Conservation (phyloP, 2,329 filamentous ascomycete species). For the Exophiala dermatitidis region DNA sequence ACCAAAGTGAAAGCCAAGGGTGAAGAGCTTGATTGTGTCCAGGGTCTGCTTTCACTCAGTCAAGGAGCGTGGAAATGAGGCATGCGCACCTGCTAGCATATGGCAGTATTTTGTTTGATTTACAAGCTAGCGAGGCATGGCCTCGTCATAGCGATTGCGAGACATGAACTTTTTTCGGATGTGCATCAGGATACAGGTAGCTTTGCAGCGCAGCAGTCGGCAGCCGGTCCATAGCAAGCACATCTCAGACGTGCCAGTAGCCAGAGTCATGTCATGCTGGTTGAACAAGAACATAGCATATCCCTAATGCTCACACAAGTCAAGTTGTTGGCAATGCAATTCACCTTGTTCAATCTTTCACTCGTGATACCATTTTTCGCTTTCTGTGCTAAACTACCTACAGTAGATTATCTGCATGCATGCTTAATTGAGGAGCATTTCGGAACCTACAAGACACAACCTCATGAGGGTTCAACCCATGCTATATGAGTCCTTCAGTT, state of each 20-base stretch:
- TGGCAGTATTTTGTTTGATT: constrained; percentile 1
- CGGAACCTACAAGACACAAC: too few species aligned
- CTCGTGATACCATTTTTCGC: too few species aligned
- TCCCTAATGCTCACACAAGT: neutral
- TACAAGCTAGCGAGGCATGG: neutral
- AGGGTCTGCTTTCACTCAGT: constrained; percentile 78
- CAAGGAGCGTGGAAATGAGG: constrained; percentile 79
- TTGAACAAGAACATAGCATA: neutral
- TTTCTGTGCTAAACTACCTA: too few species aligned
- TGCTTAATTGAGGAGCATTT: too few species aligned
- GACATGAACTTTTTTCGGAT: constrained; percentile 7
- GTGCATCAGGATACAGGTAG: neutral
- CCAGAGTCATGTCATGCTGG: neutral
- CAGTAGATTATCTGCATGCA: too few species aligned
- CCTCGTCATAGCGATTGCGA: neutral
- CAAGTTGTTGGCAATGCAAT: too few species aligned
- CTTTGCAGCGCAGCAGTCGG: neutral
- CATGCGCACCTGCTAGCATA: neutral
- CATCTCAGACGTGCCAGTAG: neutral
- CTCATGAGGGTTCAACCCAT: too few species aligned
- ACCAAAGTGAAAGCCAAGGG: constrained; percentile 52
- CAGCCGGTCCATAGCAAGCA: neutral
- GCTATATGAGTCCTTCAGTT: neutral
- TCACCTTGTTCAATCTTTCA: too few species aligned
- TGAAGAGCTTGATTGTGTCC: constrained; percentile 79